phyloP scores from a whole-genome alignment of 371 early-diverging fungal species.

The Chytridiales sp. region DNA sequence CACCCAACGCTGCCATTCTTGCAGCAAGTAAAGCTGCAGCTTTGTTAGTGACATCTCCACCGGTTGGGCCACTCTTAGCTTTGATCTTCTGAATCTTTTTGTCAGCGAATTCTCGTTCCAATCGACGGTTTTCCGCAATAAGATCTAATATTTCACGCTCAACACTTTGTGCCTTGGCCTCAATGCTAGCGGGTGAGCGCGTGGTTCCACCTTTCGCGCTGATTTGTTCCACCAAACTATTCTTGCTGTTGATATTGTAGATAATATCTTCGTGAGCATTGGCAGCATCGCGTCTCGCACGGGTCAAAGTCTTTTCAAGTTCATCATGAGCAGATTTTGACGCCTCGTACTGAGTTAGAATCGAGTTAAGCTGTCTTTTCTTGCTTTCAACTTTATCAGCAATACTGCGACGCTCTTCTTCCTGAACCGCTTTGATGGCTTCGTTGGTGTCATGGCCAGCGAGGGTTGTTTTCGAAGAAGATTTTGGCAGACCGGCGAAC shows the following conservation, averaged over 20 bases:
- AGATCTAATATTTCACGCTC: constrained; percentile 31
- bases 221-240: constrained; percentile 19
- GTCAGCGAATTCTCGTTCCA: constrained; percentile 20
- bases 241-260: constrained; percentile 17
- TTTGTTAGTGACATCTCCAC: constrained; percentile 28
- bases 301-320: constrained; percentile 26
- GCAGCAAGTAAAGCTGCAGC: constrained; percentile 49
- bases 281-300: constrained; percentile 35
- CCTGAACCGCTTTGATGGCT: constrained; percentile 32
- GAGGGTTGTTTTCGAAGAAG: constrained; percentile 28
- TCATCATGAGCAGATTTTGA: constrained; percentile 24
- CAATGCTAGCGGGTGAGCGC: background rate
- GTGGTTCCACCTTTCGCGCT: background rate
- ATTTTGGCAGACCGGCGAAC: constrained; percentile 14
- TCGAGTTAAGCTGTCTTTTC: constrained; percentile 28
- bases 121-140: constrained; percentile 23
- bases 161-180: constrained; percentile 11
- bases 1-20: constrained; percentile 62
- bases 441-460: background rate
- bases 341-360: constrained; percentile 25
- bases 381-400: constrained; percentile 31
- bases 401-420: constrained; percentile 32
- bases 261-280: constrained; percentile 32
- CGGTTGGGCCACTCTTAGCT: constrained; percentile 9
- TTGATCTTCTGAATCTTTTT: constrained; percentile 14